phyloP scores from a whole-genome alignment of 176 grass and related monocot species.

The Musa beccarii region DNA sequence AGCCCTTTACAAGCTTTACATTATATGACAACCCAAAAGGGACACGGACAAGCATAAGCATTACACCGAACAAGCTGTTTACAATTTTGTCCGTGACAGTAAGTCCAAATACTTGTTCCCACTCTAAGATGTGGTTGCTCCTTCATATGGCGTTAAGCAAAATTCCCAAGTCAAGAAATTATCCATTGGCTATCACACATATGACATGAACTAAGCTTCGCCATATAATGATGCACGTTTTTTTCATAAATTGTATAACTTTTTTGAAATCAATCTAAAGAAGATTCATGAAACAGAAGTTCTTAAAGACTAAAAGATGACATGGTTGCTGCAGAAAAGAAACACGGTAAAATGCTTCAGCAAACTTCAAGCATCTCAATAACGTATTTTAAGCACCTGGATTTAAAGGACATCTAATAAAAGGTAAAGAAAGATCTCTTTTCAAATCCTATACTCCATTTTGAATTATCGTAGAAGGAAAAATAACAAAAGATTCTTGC shows the following conservation, averaged over 20 bases:
- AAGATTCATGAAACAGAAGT: too few species aligned
- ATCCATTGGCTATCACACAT: neutral
- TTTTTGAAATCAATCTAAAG: too few species aligned
- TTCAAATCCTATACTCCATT: neutral
- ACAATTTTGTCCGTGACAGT: too few species aligned
- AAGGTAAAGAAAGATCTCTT: neutral
- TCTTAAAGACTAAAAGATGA: neutral
- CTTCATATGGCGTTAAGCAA: neutral
- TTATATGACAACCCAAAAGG: too few species aligned
- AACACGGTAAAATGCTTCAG: neutral
- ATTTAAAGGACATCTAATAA: neutral
- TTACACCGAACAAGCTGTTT: too few species aligned
- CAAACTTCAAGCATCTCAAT: neutral
- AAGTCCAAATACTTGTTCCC: neutral
- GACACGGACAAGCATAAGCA: too few species aligned
- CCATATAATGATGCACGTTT: too few species aligned
- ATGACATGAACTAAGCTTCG: neutral
- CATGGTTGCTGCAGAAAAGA: neutral
- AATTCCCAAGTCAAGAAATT: neutral
- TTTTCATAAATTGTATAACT: too few species aligned
- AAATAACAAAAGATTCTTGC: neutral
- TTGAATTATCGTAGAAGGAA: neutral
- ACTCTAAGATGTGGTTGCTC: neutral
- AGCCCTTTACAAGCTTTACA: too few species aligned
- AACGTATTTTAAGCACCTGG: neutral